Evolutionary conservation across 2,329 filamentous ascomycete species (phyloP), one percentile per base, ranked within the genome.

Genomic region (Fusarium sp.): DNA sequence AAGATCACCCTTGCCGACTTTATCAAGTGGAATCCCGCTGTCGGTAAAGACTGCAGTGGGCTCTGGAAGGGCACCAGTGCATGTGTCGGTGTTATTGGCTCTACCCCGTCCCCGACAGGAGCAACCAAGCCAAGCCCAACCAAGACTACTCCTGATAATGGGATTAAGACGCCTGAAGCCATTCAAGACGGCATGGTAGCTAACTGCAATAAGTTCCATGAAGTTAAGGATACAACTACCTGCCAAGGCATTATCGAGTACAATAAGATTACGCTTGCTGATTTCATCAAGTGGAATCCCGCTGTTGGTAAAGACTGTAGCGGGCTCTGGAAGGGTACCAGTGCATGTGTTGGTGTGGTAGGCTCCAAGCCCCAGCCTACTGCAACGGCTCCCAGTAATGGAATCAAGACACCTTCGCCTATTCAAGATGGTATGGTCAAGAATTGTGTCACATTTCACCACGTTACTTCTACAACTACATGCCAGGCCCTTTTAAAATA

Each of bases 1-100:
- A 59, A 59, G 28, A 61, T 61, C 12, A 44, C 57, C 0, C 42
- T 61, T 2, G 2, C 21, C 24, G 24, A 61, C 6, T 61, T 61
- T 15, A 2, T 36, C 12, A 47, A 59, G 21, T 61, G 54, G 57
- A 61, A 61, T 12, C 26, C 57, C 1, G 57, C 26, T 5, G 24
- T 61, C 1, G 23, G 32, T 20, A 32, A 30, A 1, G 30, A 61
- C 4, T 61, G 54, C 4, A 34, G 15, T 4, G 23, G 34, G 1
- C 10, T 54, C 14, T 61, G 28, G 38, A 9, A 9, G 3, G 54
- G 21, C 2, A 34, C 54, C 3, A 36, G 46, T 11, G 46, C 54
- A 5, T 61, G 54, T 8, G 54, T 45, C 7, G 20, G 34, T 6
- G 26, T 59, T 23, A 54, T 50, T 2, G 44, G 44, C 17, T 24